Evolutionary conservation across 176 grass and related monocot genomes (phyloP).

Genomic region (Ensete ventricosum): DNA sequence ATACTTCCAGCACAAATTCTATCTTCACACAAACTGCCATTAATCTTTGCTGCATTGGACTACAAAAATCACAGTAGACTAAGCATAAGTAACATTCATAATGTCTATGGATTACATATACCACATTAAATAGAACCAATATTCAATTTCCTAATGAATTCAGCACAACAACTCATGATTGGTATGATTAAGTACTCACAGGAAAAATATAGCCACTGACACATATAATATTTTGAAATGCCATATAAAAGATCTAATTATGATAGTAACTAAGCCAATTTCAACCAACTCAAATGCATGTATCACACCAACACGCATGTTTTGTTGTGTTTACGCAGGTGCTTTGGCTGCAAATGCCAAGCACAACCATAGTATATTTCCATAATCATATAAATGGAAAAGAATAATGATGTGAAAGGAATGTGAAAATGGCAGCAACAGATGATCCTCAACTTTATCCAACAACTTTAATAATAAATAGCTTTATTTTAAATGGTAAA

Average conservation of each 20-base stretch:
- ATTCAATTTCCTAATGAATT: neutral
- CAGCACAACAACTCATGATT: neutral
- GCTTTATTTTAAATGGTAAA: neutral
- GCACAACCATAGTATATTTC: too few species aligned
- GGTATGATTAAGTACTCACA: neutral
- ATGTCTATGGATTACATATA: neutral
- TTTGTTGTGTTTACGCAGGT: too few species aligned
- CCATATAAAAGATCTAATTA: neutral
- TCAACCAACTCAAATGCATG: neutral
- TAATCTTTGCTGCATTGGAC: constrained; percentile 80
- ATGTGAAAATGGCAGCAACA: neutral
- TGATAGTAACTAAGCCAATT: neutral
- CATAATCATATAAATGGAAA: too few species aligned
- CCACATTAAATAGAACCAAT: neutral
- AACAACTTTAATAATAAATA: neutral
- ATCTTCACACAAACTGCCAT: constrained; percentile 36
- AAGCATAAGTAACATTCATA: constrained; percentile 32
- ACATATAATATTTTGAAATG: neutral
- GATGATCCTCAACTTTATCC: neutral
- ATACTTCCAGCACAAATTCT: constrained; percentile 54
- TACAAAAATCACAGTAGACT: constrained; percentile 32
- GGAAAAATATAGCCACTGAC: neutral
- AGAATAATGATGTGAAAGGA: neutral
- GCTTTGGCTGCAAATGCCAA: too few species aligned
- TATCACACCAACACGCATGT: too few species aligned